Evolutionary conservation across 2,329 filamentous ascomycete species (phyloP).

Genomic region (Stemphylium lycopersici): DNA sequence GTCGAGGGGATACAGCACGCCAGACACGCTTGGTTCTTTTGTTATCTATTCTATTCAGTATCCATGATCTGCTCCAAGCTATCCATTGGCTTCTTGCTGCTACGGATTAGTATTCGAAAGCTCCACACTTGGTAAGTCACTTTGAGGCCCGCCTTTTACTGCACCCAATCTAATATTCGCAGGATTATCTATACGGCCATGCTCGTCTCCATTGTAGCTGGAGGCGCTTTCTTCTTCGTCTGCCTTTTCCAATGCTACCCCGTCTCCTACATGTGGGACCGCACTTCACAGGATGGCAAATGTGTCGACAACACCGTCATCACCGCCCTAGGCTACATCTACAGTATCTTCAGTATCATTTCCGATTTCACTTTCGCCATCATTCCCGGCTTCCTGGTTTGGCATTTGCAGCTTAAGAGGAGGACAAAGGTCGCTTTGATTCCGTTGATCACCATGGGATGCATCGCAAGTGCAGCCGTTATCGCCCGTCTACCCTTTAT

Average conservation of each 20-base stretch:
- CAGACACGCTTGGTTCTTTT: conserved; percentile 42
- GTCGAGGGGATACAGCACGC: conserved; percentile 28
- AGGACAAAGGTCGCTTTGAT: conserved; percentile 58
- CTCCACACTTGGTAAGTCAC: conserved; percentile 31
- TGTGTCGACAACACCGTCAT: conserved; percentile 53
- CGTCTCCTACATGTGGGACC: conserved; percentile 57
- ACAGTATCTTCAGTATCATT: conserved; percentile 55
- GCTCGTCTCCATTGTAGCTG: conserved; percentile 44
- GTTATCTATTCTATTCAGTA: conserved; percentile 41
- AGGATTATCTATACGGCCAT: conserved; percentile 50
- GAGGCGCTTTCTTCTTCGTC: conserved; percentile 53
- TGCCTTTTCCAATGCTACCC: conserved; percentile 60
- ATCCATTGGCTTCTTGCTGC: conserved; percentile 42
- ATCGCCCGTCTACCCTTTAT: conserved; percentile 41
- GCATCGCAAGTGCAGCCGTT: conserved; percentile 50
- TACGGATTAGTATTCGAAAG: conserved; percentile 39
- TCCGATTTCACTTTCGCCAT: conserved; percentile 58
- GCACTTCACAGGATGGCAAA: conserved; percentile 43
- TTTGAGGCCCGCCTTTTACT: no score
- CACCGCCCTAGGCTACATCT: conserved; percentile 52
- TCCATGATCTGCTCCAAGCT: conserved; percentile 44
- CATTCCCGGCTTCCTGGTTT: conserved; percentile 58
- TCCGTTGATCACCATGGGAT: conserved; percentile 57
- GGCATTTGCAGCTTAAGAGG: conserved; percentile 57
- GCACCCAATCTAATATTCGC: background rate